phyloP scores from a whole-genome alignment of 2,329 filamentous ascomycete genomes.

The Macrophomina tecta region DNA sequence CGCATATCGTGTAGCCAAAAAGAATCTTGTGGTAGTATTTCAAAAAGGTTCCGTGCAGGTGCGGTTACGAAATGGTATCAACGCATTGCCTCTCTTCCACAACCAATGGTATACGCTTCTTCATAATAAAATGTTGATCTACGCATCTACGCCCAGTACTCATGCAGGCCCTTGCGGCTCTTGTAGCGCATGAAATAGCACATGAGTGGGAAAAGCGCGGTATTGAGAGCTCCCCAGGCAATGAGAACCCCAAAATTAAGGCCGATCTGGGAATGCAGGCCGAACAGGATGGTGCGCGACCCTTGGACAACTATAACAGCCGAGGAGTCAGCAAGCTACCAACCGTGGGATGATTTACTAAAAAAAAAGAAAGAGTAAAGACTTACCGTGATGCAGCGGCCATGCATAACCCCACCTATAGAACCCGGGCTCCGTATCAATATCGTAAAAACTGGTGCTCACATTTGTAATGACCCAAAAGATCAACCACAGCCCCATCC shows the following conservation, averaged over 20 bases:
- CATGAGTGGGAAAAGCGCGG: slow-evolving; percentile 59
- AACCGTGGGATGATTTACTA: too few species aligned
- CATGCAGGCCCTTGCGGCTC: slow-evolving; percentile 28
- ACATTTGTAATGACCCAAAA: slow-evolving; percentile 74
- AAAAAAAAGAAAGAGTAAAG: background rate
- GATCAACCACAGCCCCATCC: slow-evolving; percentile 68
- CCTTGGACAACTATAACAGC: slow-evolving; percentile 59
- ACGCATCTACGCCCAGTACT: slow-evolving; percentile 17
- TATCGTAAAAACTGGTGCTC: slow-evolving; percentile 63
- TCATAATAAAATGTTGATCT: background rate
- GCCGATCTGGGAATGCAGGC: slow-evolving; percentile 62
- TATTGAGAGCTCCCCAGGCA: slow-evolving; percentile 62
- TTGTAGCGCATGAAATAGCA: slow-evolving; percentile 52
- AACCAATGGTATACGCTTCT: too few species aligned
- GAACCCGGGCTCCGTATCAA: slow-evolving; percentile 64
- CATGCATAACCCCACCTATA: slow-evolving; percentile 69
- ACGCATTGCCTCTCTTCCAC: too few species aligned
- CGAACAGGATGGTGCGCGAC: slow-evolving; percentile 66
- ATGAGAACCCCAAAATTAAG: slow-evolving; percentile 67
- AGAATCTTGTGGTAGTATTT: too few species aligned
- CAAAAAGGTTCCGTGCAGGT: too few species aligned
- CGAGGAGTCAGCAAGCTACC: background rate
- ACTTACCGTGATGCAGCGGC: slow-evolving; percentile 64
- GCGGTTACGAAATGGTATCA: too few species aligned
- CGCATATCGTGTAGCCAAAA: too few species aligned